A percentile compares a stretch with the other conserved stretches of the same genome.
Conservation (phyloP, 495 filamentous ascomycete species). For the Xylaria cubensis region DNA sequence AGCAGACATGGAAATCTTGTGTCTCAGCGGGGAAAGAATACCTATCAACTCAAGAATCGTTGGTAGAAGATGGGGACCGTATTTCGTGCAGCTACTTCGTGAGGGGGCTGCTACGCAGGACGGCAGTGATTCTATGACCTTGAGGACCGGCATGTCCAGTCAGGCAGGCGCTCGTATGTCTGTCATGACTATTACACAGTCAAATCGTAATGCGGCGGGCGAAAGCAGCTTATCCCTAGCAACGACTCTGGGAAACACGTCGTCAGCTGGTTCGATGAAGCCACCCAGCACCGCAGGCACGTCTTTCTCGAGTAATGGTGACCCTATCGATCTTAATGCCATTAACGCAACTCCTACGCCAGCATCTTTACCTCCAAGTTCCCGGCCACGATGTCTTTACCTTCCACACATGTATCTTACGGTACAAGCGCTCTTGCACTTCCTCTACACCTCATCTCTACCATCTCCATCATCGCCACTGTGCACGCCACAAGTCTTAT, state of each 20-base stretch:
- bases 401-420: slow-evolving; percentile 92
- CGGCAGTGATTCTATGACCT: slow-evolving; percentile 55
- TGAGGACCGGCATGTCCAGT: slow-evolving; percentile 50
- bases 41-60: slow-evolving; percentile 91
- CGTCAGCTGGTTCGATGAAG: slow-evolving; percentile 53
- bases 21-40: slow-evolving; percentile 86
- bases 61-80: slow-evolving; percentile 89
- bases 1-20: slow-evolving; percentile 96
- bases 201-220: slow-evolving; percentile 57
- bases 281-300: slow-evolving; percentile 47
- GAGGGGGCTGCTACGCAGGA: slow-evolving; percentile 71
- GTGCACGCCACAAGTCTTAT: slow-evolving; percentile 95
- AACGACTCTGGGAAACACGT: slow-evolving; percentile 59
- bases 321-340: slow-evolving; percentile 45
- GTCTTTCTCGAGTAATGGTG: slow-evolving; percentile 39
- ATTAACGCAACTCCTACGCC: slow-evolving; percentile 57
- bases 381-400: slow-evolving; percentile 84
- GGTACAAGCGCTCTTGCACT: slow-evolving; percentile 85
- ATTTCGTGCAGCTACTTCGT: slow-evolving; percentile 87
- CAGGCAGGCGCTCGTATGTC: slow-evolving; percentile 68
- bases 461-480: slow-evolving; percentile 75
- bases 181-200: slow-evolving; percentile 83
- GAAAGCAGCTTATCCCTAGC: slow-evolving; percentile 65
- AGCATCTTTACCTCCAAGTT: slow-evolving; percentile 67
- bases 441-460: slow-evolving; percentile 88